These are phyloP conservation scores for Lophiostoma macrostomum DNA, from an alignment of 495 filamentous ascomycete genomes.

Conservation along the genomic window DNA sequence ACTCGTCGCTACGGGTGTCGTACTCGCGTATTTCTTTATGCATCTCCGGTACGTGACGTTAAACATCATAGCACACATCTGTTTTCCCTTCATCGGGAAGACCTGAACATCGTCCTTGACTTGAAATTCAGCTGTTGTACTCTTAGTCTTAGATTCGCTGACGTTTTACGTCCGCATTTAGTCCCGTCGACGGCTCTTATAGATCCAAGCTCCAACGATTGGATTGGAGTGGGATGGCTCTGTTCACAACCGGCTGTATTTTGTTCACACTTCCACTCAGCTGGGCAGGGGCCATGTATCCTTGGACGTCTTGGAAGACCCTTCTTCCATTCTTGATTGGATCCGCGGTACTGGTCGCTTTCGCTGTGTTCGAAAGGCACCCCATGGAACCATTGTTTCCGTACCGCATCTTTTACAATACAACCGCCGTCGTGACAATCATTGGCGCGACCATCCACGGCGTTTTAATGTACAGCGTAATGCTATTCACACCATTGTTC, in stretches of 20 bases:
- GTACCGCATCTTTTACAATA: conserved; percentile 38
- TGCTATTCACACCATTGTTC: conserved; percentile 43
- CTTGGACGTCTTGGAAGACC: conserved; percentile 43
- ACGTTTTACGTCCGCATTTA: no score
- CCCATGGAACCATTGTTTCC: conserved; percentile 39
- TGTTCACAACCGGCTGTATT: conserved; percentile 35
- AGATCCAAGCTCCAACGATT: conserved; percentile 28
- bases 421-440: conserved; percentile 36
- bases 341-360: conserved; percentile 34
- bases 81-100: no score
- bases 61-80: no score
- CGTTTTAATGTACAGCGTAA: conserved; percentile 34
- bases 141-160: no score
- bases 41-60: no score
- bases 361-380: conserved; percentile 39
- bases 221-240: conserved; percentile 29
- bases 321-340: conserved; percentile 43
- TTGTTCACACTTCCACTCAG: conserved; percentile 35
- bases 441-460: conserved; percentile 35
- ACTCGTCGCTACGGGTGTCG: conserved; percentile 30
- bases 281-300: conserved; percentile 43
- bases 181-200: conserved; percentile 31
- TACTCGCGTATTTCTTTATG: conserved; percentile 39
- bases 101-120: no score
- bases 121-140: no score